A percentile compares a stretch with the other conserved stretches of the same genome.
These are phyloP conservation scores for Exophiala sp. DNA, from an alignment of 2,329 filamentous ascomycete species.

Conservation along the genomic window DNA sequence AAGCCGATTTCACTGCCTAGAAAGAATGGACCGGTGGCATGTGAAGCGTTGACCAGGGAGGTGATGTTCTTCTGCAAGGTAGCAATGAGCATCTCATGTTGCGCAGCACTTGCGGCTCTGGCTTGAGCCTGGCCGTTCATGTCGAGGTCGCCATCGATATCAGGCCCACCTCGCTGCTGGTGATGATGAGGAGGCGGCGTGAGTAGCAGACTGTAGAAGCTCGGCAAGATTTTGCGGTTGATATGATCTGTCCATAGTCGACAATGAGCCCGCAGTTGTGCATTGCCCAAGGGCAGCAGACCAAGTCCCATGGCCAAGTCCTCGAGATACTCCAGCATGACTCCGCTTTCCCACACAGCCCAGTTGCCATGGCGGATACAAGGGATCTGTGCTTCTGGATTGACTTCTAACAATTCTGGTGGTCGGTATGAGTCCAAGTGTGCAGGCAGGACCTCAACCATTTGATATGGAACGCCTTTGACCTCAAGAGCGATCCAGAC, in stretches of 20 bases:
- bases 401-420: slow-evolving; percentile 69
- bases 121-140: slow-evolving; percentile 11
- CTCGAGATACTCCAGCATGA: slow-evolving; percentile 84
- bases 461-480: slow-evolving; percentile 76
- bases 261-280: slow-evolving; percentile 68
- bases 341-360: slow-evolving; percentile 76
- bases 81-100: slow-evolving; percentile 24
- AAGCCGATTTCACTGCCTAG: slow-evolving; percentile 56
- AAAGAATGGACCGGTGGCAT: slow-evolving; percentile 66
- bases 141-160: slow-evolving; percentile 6
- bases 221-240: slow-evolving; percentile 70
- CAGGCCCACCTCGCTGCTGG: background rate
- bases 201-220: slow-evolving; percentile 69
- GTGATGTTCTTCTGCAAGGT: slow-evolving; percentile 61
- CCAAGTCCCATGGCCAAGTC: slow-evolving; percentile 61
- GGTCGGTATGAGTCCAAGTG: slow-evolving; percentile 67
- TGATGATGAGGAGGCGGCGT: slow-evolving; percentile 20
- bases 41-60: slow-evolving; percentile 56
- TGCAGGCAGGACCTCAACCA: slow-evolving; percentile 62
- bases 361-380: slow-evolving; percentile 74
- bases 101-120: slow-evolving; percentile 4
- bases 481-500: slow-evolving; percentile 86
- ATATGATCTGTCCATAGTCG: slow-evolving; percentile 80
- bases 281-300: slow-evolving; percentile 60
- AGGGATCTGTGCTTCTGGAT: slow-evolving; percentile 71